phyloP scores from a whole-genome alignment of 169 alveolate genomes.

The Cyclospora cayetanensis region DNA sequence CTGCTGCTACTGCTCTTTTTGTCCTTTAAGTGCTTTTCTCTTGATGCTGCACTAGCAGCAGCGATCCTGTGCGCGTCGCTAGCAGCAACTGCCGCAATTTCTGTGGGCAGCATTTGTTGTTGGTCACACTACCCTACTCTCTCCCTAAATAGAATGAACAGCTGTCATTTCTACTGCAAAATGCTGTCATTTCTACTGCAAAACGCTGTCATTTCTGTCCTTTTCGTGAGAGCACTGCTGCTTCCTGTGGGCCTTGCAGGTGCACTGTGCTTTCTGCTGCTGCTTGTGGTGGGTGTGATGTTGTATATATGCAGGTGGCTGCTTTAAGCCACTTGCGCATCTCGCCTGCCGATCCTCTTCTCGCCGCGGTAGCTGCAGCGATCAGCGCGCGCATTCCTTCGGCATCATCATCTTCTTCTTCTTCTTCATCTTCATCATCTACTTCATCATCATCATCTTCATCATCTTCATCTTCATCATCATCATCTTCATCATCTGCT shows the following conservation, averaged over 20 bases:
- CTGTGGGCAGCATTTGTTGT: no score
- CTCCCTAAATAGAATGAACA: no score
- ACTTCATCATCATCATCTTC: not conserved
- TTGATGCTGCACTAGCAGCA: no score
- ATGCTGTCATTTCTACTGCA: no score
- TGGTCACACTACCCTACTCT: no score
- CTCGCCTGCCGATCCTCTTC: not conserved
- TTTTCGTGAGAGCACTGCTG: no score
- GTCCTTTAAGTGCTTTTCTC: no score
- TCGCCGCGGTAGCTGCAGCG: not conserved
- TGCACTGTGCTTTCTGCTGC: not conserved
- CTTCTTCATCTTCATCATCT: not conserved
- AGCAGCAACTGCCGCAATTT: no score
- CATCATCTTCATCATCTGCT: not conserved
- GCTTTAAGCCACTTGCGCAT: not conserved
- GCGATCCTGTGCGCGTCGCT: no score
- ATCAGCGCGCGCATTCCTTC: not conserved
- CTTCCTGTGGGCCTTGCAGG: not conserved
- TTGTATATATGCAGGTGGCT: not conserved
- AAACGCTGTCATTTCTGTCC: no score
- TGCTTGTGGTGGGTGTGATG: not conserved
- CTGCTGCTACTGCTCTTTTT: not conserved
- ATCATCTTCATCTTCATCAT: not conserved
- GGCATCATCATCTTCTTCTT: not conserved
- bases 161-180: no score